Percentiles rank a stretch among this genome's conserved stretches.
Evolutionary conservation across 2,329 filamentous ascomycete genomes (phyloP).

Genomic region (Phaeosphaeriaceae sp.): DNA sequence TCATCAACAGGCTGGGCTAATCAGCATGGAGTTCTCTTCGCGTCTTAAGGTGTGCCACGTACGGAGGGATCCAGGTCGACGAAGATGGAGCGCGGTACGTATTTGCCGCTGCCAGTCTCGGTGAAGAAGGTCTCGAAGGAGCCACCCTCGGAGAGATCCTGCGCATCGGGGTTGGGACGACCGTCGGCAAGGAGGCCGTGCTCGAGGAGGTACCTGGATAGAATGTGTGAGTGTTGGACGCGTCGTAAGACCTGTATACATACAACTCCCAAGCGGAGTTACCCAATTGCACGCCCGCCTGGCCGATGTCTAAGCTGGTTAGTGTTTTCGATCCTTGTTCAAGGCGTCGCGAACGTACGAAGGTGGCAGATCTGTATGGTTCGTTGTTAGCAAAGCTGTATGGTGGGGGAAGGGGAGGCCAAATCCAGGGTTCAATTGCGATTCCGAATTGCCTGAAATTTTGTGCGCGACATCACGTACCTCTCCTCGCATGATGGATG

Average conservation of each 20-base stretch:
- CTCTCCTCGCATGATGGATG: constrained; percentile 51
- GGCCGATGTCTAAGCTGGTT: neutral
- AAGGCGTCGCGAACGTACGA: constrained; percentile 30
- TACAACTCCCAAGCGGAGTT: constrained; percentile 81
- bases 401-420: constrained; percentile 1
- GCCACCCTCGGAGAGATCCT: constrained; percentile 67
- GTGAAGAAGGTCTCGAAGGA: constrained; percentile 79
- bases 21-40: constrained; percentile 21
- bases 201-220: constrained; percentile 73
- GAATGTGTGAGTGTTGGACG: constrained; percentile 26
- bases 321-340: neutral
- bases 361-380: constrained; percentile 67
- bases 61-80: constrained; percentile 76
- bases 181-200: constrained; percentile 73
- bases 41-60: constrained; percentile 28
- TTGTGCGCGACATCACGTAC: constrained; percentile 34
- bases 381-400: constrained; percentile 20
- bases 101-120: constrained; percentile 75
- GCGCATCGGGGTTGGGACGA: constrained; percentile 67
- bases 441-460: constrained; percentile 1
- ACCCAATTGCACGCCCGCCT: constrained; percentile 71
- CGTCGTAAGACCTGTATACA: constrained; percentile 42
- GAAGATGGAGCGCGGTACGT: constrained; percentile 76
- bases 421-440: constrained; percentile 9
- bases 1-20: constrained; percentile 69